phyloP scores from a whole-genome alignment of 2,329 filamentous ascomycete species.

The Fusarium multiceps region DNA sequence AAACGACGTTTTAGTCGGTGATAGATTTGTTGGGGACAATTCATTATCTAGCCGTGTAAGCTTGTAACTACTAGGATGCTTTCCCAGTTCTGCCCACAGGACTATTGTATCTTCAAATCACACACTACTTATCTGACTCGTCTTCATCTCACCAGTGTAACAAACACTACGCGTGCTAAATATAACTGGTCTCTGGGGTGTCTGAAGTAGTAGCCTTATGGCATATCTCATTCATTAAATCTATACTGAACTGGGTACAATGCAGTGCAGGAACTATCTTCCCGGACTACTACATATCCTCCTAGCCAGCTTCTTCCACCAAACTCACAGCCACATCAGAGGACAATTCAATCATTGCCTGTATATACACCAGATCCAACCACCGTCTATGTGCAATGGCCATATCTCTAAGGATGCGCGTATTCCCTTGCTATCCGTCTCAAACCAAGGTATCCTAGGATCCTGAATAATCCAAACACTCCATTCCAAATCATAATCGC shows the following conservation, averaged over 20 bases:
- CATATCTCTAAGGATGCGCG: conserved; percentile 37
- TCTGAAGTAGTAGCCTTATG: conserved; percentile 2
- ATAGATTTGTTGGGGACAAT: conserved; percentile 7
- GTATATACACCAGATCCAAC: conserved; percentile 27
- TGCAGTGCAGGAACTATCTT: conserved; percentile 12
- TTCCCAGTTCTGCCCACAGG: neutral
- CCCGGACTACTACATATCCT: conserved; percentile 14
- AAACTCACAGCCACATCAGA: neutral
- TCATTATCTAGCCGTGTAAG: neutral
- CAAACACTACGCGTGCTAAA: neutral
- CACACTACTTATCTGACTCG: neutral
- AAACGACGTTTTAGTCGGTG: conserved; percentile 2
- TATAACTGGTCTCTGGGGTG: neutral
- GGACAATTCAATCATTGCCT: conserved; percentile 17
- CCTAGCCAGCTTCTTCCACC: conserved; percentile 5
- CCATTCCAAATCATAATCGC: conserved; percentile 40
- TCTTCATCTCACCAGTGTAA: neutral
- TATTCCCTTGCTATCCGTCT: conserved; percentile 24
- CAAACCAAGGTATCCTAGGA: conserved; percentile 14
- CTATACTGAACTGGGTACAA: conserved; percentile 19
- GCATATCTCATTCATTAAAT: conserved; percentile 30
- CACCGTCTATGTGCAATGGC: conserved; percentile 33
- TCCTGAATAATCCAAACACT: conserved; percentile 24
- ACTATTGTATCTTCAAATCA: neutral
- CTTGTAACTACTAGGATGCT: neutral